Percentiles rank a stretch among this genome's conserved stretches.
These are phyloP conservation scores for Tuber aestivum DNA, from an alignment of 495 filamentous ascomycete species.

Conservation along the genomic window DNA sequence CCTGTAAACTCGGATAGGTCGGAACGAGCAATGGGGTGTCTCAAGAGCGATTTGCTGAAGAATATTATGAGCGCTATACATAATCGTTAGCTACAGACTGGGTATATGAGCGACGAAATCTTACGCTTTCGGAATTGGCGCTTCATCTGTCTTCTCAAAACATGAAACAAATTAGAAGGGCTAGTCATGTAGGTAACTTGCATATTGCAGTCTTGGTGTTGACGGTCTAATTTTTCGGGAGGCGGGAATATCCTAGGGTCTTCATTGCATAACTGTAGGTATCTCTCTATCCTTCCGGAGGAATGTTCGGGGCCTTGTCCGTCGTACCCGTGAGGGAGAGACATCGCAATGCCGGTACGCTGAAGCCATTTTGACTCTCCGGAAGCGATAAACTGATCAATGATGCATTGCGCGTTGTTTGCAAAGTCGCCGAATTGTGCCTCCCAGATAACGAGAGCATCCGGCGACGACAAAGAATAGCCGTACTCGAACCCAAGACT, in stretches of 20 bases:
- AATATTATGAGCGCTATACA: slow-evolving; percentile 78
- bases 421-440: slow-evolving; percentile 99
- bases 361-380: slow-evolving; percentile 98
- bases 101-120: slow-evolving; percentile 41
- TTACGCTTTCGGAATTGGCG: slow-evolving; percentile 97
- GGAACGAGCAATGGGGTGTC: slow-evolving; percentile 85
- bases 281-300: slow-evolving; percentile 93
- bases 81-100: slow-evolving; percentile 43
- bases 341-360: slow-evolving; percentile 88
- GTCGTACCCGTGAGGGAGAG: slow-evolving; percentile 94
- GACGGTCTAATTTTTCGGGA: slow-evolving; percentile 81
- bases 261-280: slow-evolving; percentile 95
- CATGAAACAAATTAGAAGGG: slow-evolving; percentile 92
- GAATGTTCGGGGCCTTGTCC: slow-evolving; percentile 98
- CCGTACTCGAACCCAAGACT: slow-evolving; percentile 96
- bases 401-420: slow-evolving; percentile 98
- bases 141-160: slow-evolving; percentile 94
- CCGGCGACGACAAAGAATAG: slow-evolving; percentile 92
- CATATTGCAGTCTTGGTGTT: slow-evolving; percentile 99
- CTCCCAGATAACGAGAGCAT: slow-evolving; percentile 97
- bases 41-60: slow-evolving; percentile 92
- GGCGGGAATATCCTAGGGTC: slow-evolving; percentile 88
- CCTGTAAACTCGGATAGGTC: slow-evolving; percentile 81
- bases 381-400: slow-evolving; percentile 97
- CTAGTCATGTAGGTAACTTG: slow-evolving; percentile 92